Percentiles rank a stretch among this genome's conserved stretches.
phyloP scores from a whole-genome alignment of 257 asterid species.

The Fraxinus pennsylvanica region DNA sequence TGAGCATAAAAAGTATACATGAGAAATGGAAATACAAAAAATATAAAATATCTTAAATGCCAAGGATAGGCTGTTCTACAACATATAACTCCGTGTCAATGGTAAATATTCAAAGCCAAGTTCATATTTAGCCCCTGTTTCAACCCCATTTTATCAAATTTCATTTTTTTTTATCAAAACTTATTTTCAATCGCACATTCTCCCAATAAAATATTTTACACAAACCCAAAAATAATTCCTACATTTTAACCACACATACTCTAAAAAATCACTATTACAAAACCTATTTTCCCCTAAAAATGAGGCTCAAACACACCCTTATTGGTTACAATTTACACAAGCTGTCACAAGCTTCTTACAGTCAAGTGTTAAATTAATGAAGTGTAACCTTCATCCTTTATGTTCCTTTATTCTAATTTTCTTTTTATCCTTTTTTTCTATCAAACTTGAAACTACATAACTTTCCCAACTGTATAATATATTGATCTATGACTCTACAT shows the following conservation, averaged over 20 bases:
- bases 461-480: not conserved
- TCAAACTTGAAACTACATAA: not conserved
- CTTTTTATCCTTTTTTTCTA: not conserved
- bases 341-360: not conserved
- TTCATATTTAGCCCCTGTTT: not conserved
- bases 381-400: not conserved
- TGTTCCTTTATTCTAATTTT: not conserved
- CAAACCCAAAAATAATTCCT: not conserved
- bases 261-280: too few relatives aligned
- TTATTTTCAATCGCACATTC: too few relatives aligned
- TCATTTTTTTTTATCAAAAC: too few relatives aligned
- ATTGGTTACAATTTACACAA: not conserved
- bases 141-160: not conserved
- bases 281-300: too few relatives aligned
- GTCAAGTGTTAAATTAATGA: not conserved
- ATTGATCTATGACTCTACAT: not conserved
- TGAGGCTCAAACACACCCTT: not conserved
- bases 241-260: too few relatives aligned
- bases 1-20: not conserved
- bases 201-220: too few relatives aligned
- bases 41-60: not conserved
- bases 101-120: conserved; percentile 3
- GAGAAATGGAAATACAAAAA: not conserved
- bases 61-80: not conserved
- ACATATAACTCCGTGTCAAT: not conserved